Evolutionary conservation across 164 flowering plant genomes (phyloP).

Genomic region (Macadamia tetraphylla): DNA sequence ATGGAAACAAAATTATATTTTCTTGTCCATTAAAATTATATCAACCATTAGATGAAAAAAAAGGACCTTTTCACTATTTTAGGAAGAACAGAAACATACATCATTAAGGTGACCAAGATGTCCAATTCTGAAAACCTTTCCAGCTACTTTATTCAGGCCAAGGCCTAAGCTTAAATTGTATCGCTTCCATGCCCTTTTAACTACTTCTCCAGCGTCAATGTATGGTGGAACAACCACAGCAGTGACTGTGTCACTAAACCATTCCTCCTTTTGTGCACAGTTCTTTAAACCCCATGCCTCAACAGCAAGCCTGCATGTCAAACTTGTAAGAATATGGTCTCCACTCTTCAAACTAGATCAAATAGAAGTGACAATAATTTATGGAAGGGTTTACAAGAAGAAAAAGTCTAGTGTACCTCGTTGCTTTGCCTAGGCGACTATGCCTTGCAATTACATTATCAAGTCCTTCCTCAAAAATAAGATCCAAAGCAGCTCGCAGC

Average conservation of each 20-base stretch:
- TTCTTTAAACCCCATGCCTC: conserved; percentile 99
- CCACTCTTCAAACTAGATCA: not conserved
- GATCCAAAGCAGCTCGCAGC: conserved; percentile 85
- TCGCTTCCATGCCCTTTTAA: conserved; percentile 84
- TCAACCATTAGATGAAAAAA: no score
- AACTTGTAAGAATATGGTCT: not conserved
- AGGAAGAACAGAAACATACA: conserved; percentile 29
- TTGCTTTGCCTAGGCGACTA: conserved; percentile 72
- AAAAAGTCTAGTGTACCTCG: conserved; percentile 41
- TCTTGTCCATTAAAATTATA: no score
- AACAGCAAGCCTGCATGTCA: conserved; percentile 70
- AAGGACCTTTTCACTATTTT: no score
- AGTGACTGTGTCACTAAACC: conserved; percentile 96
- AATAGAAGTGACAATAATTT: not conserved
- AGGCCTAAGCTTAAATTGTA: conserved; percentile 92
- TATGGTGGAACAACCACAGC: conserved; percentile 86
- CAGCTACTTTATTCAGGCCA: conserved; percentile 95
- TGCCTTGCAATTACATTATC: conserved; percentile 93
- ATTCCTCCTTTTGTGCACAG: conserved; percentile 89
- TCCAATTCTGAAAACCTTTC: conserved; percentile 97
- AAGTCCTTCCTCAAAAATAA: conserved; percentile 91
- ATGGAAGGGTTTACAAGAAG: not conserved
- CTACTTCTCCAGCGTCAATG: conserved; percentile 78
- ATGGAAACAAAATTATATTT: no score
- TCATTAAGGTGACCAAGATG: conserved; percentile 95